Conservation (phyloP, 108 stramenopile genomes). For the Seminavis robusta region DNA sequence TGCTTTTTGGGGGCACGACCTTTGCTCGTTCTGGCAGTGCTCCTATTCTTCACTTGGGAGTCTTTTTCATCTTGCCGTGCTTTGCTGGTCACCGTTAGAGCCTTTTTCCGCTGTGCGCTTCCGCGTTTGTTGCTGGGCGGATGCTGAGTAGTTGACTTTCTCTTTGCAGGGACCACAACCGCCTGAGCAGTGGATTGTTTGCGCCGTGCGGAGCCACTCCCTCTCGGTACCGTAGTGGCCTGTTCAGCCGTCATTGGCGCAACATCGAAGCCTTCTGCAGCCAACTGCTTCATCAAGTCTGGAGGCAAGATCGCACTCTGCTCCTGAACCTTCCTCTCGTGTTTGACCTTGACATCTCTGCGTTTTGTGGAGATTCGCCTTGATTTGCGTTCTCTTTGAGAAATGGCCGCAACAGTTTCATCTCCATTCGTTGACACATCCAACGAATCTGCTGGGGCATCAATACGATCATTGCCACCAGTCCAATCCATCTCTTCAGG, state of each 20-base stretch:
- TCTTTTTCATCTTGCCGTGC: neutral
- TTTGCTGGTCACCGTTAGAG: neutral
- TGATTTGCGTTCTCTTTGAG: neutral
- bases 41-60: neutral
- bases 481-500: neutral
- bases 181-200: neutral
- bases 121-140: neutral
- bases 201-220: neutral
- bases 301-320: no score
- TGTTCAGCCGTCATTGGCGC: neutral
- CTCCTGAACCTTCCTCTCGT: no score
- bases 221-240: neutral
- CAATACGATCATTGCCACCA: neutral
- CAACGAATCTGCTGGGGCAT: neutral
- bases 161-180: neutral
- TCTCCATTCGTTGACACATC: no score
- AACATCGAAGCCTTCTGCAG: slow-evolving; percentile 44
- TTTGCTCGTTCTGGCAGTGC: neutral
- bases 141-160: neutral
- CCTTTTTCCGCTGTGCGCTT: neutral
- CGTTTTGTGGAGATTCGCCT: slow-evolving; percentile 4
- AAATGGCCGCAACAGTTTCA: neutral
- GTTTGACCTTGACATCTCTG: neutral
- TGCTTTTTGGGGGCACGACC: neutral
- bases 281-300: slow-evolving; percentile 28